A percentile compares a stretch with the other conserved stretches of the same genome.
phyloP scores from a whole-genome alignment of 768 basidiomycete species.

The Suillus bovinus region DNA sequence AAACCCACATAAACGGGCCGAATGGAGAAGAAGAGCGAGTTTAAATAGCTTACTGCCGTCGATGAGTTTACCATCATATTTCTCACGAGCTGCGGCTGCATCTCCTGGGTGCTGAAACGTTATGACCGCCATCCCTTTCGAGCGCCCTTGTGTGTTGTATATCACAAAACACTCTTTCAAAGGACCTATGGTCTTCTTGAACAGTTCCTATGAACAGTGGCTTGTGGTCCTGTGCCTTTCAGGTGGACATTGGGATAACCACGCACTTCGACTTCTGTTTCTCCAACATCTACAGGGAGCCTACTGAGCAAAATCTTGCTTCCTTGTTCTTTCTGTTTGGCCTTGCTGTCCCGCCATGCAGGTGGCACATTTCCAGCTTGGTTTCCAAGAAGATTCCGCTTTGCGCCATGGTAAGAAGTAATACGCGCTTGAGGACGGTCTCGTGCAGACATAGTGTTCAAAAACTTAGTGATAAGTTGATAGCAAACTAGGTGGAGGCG shows the following conservation, averaged over 20 bases:
- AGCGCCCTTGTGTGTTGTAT: constrained; percentile 72
- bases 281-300: constrained; percentile 67
- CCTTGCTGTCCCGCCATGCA: constrained; percentile 55
- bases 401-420: constrained; percentile 52
- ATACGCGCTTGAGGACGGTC: constrained; percentile 31
- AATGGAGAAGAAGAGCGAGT: background rate
- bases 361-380: constrained; percentile 56
- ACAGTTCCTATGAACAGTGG: constrained; percentile 56
- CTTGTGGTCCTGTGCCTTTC: constrained; percentile 10
- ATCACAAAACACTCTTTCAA: constrained; percentile 69
- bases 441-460: background rate
- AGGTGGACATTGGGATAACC: background rate
- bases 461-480: background rate
- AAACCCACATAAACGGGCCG: background rate
- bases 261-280: constrained; percentile 67
- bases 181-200: constrained; percentile 75
- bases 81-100: constrained; percentile 60
- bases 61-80: constrained; percentile 77
- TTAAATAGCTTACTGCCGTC: constrained; percentile 49
- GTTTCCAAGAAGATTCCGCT: constrained; percentile 59
- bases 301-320: constrained; percentile 70
- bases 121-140: constrained; percentile 82
- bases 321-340: constrained; percentile 37
- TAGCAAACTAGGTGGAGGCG: background rate
- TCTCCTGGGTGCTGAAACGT: constrained; percentile 63